phyloP scores from a whole-genome alignment of 1,284 basidiomycete species.

The Calocybe gambosa region DNA sequence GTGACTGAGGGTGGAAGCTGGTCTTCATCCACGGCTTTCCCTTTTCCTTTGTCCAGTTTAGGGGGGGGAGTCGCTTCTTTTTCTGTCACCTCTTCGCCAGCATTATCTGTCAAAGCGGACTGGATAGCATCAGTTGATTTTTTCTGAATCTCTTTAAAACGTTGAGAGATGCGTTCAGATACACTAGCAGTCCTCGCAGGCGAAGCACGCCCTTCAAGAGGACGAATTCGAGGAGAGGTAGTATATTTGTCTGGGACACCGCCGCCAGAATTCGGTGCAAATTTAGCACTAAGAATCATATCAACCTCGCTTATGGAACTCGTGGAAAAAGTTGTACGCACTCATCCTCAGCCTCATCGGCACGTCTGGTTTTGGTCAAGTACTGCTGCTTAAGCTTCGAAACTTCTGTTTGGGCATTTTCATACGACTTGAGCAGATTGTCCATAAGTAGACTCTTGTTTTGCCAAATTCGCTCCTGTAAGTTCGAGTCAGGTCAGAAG shows the following conservation, averaged over 20 bases:
- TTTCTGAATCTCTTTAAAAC: slow-evolving; percentile 69
- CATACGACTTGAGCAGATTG: slow-evolving; percentile 67
- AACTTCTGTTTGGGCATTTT: slow-evolving; percentile 58
- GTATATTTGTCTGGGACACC: slow-evolving; percentile 60
- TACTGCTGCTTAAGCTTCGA: slow-evolving; percentile 71
- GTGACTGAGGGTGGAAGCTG: slow-evolving; percentile 30
- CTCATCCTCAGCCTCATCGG: slow-evolving; percentile 91
- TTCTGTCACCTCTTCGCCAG: slow-evolving; percentile 24
- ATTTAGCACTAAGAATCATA: slow-evolving; percentile 57
- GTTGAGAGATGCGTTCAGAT: slow-evolving; percentile 70
- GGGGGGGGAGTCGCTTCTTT: slow-evolving; percentile 38
- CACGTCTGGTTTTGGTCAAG: slow-evolving; percentile 68
- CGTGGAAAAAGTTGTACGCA: slow-evolving; percentile 32
- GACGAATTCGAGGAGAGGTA: slow-evolving; percentile 61
- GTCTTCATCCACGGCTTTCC: slow-evolving; percentile 47
- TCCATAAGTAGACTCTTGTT: slow-evolving; percentile 57
- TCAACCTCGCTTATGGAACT: not conserved
- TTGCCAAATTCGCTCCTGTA: slow-evolving; percentile 52
- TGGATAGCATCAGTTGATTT: slow-evolving; percentile 39
- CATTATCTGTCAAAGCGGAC: slow-evolving; percentile 18
- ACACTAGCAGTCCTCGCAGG: slow-evolving; percentile 62
- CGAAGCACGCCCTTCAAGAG: slow-evolving; percentile 46
- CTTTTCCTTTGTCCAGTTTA: slow-evolving; percentile 76
- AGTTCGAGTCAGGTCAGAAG: slow-evolving; percentile 4
- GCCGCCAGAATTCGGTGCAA: slow-evolving; percentile 63